These are phyloP conservation scores for Eremochloa ophiuroides DNA, from an alignment of 176 grass and related monocot species.

Conservation along the genomic window DNA sequence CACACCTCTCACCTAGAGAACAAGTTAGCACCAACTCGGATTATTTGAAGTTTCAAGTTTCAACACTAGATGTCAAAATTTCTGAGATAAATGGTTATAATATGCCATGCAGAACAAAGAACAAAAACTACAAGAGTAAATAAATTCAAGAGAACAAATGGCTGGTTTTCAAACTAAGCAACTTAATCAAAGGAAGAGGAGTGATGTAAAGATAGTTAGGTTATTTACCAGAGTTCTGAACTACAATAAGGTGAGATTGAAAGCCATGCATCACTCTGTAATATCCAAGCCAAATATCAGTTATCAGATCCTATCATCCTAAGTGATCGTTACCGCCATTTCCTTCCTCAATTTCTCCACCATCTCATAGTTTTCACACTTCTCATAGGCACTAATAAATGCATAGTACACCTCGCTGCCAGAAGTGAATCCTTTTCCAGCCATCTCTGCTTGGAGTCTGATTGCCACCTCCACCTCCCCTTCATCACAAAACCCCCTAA, in stretches of 20 bases:
- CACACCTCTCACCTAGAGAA: background rate
- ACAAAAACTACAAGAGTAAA: background rate
- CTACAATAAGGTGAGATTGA: background rate
- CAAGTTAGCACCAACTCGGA: background rate
- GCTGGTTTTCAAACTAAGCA: background rate
- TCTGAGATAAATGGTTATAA: background rate
- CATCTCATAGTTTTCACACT: constrained; percentile 34
- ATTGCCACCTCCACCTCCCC: constrained; percentile 52
- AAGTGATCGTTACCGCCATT: constrained; percentile 27
- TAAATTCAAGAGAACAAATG: background rate
- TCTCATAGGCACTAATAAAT: constrained; percentile 41
- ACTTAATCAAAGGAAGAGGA: background rate
- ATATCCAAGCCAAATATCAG: background rate
- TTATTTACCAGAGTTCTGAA: constrained; percentile 20
- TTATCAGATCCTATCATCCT: background rate
- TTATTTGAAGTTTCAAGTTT: background rate
- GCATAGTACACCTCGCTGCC: constrained; percentile 38
- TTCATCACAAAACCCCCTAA: constrained; percentile 44
- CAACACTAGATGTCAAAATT: background rate
- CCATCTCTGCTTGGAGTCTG: constrained; percentile 69
- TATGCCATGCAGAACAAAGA: background rate
- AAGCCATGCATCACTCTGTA: background rate
- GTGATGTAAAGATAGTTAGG: background rate
- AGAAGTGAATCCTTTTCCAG: constrained; percentile 50
- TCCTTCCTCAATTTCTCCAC: constrained; percentile 52